phyloP scores from a whole-genome alignment of 768 basidiomycete species.

The Tulasnella sp. region DNA sequence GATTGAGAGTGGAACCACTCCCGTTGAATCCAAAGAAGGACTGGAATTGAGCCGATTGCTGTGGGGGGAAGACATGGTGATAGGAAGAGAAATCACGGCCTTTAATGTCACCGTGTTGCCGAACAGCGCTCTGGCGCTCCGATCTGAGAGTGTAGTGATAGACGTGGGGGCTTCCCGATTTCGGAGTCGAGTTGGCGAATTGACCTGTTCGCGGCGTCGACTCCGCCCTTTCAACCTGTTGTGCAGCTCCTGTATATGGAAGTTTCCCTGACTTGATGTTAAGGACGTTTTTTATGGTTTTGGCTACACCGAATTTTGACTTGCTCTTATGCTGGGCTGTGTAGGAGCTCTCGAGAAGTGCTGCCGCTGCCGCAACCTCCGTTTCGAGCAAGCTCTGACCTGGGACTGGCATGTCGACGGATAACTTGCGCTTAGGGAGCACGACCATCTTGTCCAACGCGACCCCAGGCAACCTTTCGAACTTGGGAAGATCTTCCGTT shows the following conservation, averaged over 20 bases:
- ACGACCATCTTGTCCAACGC: slow-evolving; percentile 7
- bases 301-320: neutral
- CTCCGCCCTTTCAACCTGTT: neutral
- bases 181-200: neutral
- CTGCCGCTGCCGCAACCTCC: neutral
- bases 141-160: neutral
- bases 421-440: neutral
- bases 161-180: neutral
- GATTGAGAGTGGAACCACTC: neutral
- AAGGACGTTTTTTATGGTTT: neutral
- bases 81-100: neutral
- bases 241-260: neutral
- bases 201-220: neutral
- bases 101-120: neutral
- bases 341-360: neutral
- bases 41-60: neutral
- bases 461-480: neutral
- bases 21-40: neutral
- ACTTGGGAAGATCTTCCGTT: slow-evolving; percentile 22
- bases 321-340: neutral
- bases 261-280: neutral
- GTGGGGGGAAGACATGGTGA: neutral
- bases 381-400: neutral
- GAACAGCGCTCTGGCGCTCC: neutral
- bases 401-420: neutral